A percentile compares a stretch with the other conserved stretches of the same genome.
Conservation (phyloP, 2,329 filamentous ascomycete species). For the Aspergillus vadensis region DNA sequence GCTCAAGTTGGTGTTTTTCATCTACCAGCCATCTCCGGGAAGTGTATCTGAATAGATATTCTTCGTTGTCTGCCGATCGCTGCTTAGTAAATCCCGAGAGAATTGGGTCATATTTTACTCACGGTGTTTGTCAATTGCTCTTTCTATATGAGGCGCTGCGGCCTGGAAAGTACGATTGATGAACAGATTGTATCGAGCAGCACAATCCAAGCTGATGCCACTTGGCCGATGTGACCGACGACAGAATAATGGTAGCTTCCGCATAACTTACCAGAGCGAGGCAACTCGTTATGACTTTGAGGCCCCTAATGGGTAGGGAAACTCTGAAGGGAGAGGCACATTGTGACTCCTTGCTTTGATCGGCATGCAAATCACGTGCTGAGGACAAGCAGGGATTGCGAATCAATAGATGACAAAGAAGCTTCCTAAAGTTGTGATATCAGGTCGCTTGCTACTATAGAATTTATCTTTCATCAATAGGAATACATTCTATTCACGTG, state of each 20-base stretch:
- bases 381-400: neutral
- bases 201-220: neutral
- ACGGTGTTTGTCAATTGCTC: neutral
- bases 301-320: too few relatives aligned
- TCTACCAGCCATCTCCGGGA: slow-evolving; percentile 34
- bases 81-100: neutral
- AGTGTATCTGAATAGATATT: slow-evolving; percentile 30
- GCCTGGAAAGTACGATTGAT: neutral
- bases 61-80: neutral
- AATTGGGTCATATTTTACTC: neutral
- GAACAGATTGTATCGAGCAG: neutral
- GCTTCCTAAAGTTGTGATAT: too few relatives aligned
- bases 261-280: neutral
- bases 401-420: too few relatives aligned
- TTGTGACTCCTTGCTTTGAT: too few relatives aligned
- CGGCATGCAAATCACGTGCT: too few relatives aligned
- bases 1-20: slow-evolving; percentile 24
- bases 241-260: neutral
- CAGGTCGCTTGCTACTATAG: too few relatives aligned
- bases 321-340: too few relatives aligned
- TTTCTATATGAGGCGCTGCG: neutral
- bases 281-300: too few relatives aligned
- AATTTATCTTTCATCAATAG: too few relatives aligned
- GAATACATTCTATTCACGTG: too few relatives aligned
- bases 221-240: neutral